Evolutionary conservation across 768 basidiomycete species (phyloP).

Genomic region (Favolaschia claudopus): DNA sequence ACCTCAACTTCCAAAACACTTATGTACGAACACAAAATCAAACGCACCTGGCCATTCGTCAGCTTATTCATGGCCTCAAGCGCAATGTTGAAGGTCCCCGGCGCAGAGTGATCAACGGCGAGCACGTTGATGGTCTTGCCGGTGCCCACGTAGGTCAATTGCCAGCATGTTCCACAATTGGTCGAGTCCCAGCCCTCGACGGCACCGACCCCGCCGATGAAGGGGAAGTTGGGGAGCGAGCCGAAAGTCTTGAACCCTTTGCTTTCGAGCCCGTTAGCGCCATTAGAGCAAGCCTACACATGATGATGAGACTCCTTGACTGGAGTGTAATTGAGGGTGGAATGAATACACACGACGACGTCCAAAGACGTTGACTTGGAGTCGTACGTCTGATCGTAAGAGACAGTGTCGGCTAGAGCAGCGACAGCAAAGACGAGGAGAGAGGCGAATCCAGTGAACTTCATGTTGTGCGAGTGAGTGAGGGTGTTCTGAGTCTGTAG

Average conservation of each 20-base stretch:
- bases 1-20: not conserved
- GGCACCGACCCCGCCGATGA: conserved; percentile 63
- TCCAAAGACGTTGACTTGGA: conserved; percentile 44
- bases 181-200: conserved; percentile 59
- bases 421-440: conserved; percentile 32
- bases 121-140: conserved; percentile 52
- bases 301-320: no score
- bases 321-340: not conserved
- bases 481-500: not conserved
- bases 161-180: conserved; percentile 69
- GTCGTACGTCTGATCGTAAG: conserved; percentile 64
- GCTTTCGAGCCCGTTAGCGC: conserved; percentile 56
- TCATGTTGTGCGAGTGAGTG: conserved; percentile 36
- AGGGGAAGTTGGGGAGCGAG: conserved; percentile 63
- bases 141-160: conserved; percentile 52
- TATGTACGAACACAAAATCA: not conserved
- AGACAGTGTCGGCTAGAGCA: conserved; percentile 35
- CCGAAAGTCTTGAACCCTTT: conserved; percentile 57
- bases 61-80: conserved; percentile 61
- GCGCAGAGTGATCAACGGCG: conserved; percentile 57
- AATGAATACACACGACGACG: conserved; percentile 33
- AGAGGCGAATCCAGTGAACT: conserved; percentile 33
- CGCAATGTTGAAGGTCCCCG: conserved; percentile 56
- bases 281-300: conserved; percentile 52
- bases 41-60: conserved; percentile 56